Evolutionary conservation across 805 yeast species (phyloP).

Genomic region (Ogataea kodamae): DNA sequence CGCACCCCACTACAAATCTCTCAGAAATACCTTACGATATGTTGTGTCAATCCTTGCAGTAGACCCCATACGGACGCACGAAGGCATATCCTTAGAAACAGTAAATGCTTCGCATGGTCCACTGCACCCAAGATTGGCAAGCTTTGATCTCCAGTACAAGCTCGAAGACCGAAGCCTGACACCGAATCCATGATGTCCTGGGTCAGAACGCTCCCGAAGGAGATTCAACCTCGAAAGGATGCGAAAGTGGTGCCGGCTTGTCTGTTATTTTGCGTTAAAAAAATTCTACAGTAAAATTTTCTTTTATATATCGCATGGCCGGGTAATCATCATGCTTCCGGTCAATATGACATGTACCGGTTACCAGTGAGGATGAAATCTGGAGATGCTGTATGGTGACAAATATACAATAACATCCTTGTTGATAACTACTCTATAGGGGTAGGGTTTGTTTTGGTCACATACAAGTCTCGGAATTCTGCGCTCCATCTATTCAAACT

Average conservation of each 20-base stretch:
- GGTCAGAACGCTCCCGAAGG: constrained; percentile 47
- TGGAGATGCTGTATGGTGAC: no score
- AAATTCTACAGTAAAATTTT: constrained; percentile 3
- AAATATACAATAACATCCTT: no score
- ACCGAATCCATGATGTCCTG: constrained; percentile 53
- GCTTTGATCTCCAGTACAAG: constrained; percentile 51
- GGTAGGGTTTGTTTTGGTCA: not conserved
- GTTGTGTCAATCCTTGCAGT: constrained; percentile 60
- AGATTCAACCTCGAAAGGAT: constrained; percentile 60
- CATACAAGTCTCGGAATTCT: not conserved
- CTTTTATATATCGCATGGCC: constrained; percentile 1
- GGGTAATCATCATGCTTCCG: no score
- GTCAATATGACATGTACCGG: no score
- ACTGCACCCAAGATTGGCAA: constrained; percentile 67
- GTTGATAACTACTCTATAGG: no score
- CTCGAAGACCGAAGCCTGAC: constrained; percentile 23
- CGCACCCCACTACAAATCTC: no score
- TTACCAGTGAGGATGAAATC: no score
- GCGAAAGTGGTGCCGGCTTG: constrained; percentile 45
- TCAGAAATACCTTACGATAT: no score
- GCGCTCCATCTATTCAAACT: constrained; percentile 1
- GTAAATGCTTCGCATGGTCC: constrained; percentile 41
- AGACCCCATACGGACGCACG: constrained; percentile 62
- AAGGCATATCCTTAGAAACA: constrained; percentile 54
- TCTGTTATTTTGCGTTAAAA: constrained; percentile 53